Evolutionary conservation across 2,329 filamentous ascomycete genomes (phyloP).

Genomic region (Chlorencoelia australis): DNA sequence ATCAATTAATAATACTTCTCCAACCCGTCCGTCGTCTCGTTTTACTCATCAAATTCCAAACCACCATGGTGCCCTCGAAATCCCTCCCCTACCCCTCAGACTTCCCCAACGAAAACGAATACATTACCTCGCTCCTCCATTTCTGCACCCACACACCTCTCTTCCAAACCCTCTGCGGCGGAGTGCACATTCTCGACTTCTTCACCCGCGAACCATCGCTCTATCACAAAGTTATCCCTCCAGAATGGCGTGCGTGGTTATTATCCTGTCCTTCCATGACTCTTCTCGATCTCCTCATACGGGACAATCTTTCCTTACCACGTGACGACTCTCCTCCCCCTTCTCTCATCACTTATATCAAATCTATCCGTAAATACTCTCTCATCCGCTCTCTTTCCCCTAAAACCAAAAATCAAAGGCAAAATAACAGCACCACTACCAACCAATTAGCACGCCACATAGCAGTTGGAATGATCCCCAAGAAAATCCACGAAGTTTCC

Average conservation of each 20-base stretch:
- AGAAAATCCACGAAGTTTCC: constrained; percentile 89
- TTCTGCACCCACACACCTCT: constrained; percentile 67
- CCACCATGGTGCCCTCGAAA: constrained; percentile 20
- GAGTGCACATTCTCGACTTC: constrained; percentile 96
- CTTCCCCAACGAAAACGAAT: constrained; percentile 64
- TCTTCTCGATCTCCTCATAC: constrained; percentile 71
- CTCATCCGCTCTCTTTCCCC: constrained; percentile 51
- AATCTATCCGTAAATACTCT: constrained; percentile 57
- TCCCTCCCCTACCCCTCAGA: constrained; percentile 20
- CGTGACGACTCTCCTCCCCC: constrained; percentile 20
- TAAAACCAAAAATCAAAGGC: constrained; percentile 32
- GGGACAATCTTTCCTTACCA: constrained; percentile 52
- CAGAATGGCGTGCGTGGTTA: constrained; percentile 76
- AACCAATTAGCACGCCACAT: constrained; percentile 59
- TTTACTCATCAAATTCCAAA: no score
- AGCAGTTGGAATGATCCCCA: constrained; percentile 85
- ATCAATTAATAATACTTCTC: no score
- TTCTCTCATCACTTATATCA: constrained; percentile 62
- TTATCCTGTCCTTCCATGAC: constrained; percentile 59
- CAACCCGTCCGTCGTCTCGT: no score
- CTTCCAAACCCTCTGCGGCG: constrained; percentile 84
- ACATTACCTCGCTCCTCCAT: constrained; percentile 65
- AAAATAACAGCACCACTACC: constrained; percentile 30
- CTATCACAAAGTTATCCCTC: constrained; percentile 66
- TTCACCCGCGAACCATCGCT: constrained; percentile 78